A percentile compares a stretch with the other conserved stretches of the same genome.
Conservation (phyloP, 371 early-diverging fungal genomes). For the Mortierella sp. region DNA sequence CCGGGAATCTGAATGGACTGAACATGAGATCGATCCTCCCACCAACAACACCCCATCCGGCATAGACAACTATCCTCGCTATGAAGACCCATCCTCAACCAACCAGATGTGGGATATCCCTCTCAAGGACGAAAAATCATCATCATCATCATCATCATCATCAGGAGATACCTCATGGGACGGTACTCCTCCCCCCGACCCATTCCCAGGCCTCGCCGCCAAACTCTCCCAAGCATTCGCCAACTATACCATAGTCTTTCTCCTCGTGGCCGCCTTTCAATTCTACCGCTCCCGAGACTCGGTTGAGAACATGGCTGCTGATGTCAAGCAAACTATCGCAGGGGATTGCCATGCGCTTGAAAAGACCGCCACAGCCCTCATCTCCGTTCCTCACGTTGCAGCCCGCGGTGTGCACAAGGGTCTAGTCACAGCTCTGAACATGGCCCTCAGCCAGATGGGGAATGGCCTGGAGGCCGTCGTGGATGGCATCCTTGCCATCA, state of each 20-base stretch:
- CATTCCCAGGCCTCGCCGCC: conserved; percentile 27
- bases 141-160: too few species aligned
- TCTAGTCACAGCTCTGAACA: conserved; percentile 13
- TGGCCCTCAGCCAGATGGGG: conserved; percentile 25
- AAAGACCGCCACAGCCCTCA: conserved; percentile 3
- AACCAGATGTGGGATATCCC: too few species aligned
- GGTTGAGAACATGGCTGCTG: neutral
- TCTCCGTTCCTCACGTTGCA: conserved; percentile 25
- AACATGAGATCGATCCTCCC: too few species aligned
- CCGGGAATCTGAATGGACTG: too few species aligned
- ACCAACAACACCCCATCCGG: too few species aligned
- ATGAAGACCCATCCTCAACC: too few species aligned
- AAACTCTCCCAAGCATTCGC: conserved; percentile 41
- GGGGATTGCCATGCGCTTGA: conserved; percentile 27
- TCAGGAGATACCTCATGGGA: too few species aligned
- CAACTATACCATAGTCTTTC: conserved; percentile 23
- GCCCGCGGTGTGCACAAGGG: conserved; percentile 23
- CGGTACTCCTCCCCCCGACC: neutral
- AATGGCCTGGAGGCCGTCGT: conserved; percentile 22
- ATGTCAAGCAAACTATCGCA: conserved; percentile 13
- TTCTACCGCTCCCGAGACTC: conserved; percentile 12
- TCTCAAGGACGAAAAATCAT: too few species aligned
- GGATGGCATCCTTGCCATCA: conserved; percentile 16
- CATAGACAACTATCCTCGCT: too few species aligned
- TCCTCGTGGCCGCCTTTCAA: conserved; percentile 28